Percentiles rank a stretch among this genome's conserved stretches.
Evolutionary conservation across 768 basidiomycete species (phyloP).

Genomic region (Serpula lacrymans): DNA sequence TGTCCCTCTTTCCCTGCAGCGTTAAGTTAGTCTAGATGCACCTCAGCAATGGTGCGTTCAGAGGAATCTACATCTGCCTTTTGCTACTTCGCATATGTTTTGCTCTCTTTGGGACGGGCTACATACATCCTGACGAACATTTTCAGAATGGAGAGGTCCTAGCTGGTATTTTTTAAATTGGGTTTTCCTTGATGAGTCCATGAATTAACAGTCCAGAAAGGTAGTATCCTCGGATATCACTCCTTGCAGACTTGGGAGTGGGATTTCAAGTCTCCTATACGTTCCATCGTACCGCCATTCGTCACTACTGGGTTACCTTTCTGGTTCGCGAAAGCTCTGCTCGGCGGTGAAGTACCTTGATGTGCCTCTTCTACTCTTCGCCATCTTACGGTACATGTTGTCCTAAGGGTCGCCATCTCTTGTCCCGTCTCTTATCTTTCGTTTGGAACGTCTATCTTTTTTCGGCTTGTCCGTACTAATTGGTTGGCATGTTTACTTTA

Average conservation of each 20-base stretch:
- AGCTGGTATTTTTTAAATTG: constrained; percentile 24
- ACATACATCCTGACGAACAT: constrained; percentile 41
- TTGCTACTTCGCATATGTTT: constrained; percentile 26
- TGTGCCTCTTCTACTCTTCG: constrained; percentile 5
- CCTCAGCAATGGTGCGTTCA: constrained; percentile 14
- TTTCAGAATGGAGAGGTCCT: constrained; percentile 39
- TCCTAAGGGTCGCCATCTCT: too few relatives aligned
- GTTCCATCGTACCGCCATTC: constrained; percentile 31
- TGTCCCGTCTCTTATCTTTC: constrained; percentile 24
- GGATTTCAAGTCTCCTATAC: constrained; percentile 29
- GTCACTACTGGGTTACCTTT: constrained; percentile 33
- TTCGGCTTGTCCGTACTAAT: constrained; percentile 28
- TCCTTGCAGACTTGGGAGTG: constrained; percentile 36
- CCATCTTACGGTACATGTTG: too few relatives aligned
- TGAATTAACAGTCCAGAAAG: constrained; percentile 16
- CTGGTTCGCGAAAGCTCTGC: constrained; percentile 11
- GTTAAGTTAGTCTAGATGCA: neutral
- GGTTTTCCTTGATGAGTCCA: constrained; percentile 1
- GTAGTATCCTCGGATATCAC: constrained; percentile 24
- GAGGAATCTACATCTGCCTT: constrained; percentile 16
- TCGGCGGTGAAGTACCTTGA: constrained; percentile 18
- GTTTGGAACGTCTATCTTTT: constrained; percentile 26
- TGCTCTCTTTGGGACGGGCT: constrained; percentile 32
- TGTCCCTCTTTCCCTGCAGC: neutral
- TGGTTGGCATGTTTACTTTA: constrained; percentile 18